These are phyloP conservation scores for Scheffersomyces lignosus DNA, from an alignment of 805 yeast species.

Conservation along the genomic window DNA sequence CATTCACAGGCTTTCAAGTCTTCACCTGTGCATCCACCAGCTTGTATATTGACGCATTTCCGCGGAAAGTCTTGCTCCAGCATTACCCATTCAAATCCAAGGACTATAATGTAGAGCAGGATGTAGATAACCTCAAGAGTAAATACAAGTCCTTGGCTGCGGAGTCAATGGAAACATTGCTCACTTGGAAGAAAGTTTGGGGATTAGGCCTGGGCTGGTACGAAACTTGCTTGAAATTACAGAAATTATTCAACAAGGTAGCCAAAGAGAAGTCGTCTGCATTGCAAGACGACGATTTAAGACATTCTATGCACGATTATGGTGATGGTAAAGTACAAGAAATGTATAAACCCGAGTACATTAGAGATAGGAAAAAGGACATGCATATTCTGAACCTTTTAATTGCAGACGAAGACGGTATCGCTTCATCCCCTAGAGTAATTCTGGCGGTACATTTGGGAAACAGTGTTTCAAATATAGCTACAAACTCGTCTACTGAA, in stretches of 20 bases:
- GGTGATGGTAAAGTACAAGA: constrained; percentile 29
- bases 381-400: constrained; percentile 15
- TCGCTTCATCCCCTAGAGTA: background rate
- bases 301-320: constrained; percentile 30
- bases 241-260: constrained; percentile 18
- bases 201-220: constrained; percentile 31
- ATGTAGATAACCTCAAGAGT: constrained; percentile 11
- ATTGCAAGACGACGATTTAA: constrained; percentile 18
- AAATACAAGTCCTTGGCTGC: constrained; percentile 20
- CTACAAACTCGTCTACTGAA: background rate
- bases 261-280: constrained; percentile 8
- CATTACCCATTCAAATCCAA: constrained; percentile 5
- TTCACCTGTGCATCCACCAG: constrained; percentile 37
- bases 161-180: constrained; percentile 20
- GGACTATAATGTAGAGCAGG: constrained; percentile 1
- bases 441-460: background rate
- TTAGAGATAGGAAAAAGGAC: constrained; percentile 8
- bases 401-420: constrained; percentile 6
- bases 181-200: constrained; percentile 29
- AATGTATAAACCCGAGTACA: constrained; percentile 11
- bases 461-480: background rate
- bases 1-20: constrained; percentile 38
- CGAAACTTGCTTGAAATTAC: constrained; percentile 22
- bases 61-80: constrained; percentile 17
- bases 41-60: constrained; percentile 29